A percentile compares a stretch with the other conserved stretches of the same genome.
phyloP scores from a whole-genome alignment of 129 eudicot species.

The Helianthus tuberosus region DNA sequence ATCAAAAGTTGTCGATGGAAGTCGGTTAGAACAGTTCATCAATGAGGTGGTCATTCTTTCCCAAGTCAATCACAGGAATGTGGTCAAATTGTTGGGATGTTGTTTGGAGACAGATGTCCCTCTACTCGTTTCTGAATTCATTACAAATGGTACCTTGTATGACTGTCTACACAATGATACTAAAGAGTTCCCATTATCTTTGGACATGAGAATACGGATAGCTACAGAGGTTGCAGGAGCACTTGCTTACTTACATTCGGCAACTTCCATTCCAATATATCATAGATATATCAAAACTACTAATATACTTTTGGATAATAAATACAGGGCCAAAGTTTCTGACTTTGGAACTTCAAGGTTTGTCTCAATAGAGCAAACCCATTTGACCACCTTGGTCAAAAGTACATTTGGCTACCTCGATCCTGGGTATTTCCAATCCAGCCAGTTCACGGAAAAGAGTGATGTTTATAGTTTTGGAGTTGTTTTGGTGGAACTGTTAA shows the following conservation, averaged over 20 bases:
- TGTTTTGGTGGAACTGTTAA: slow-evolving; percentile 27
- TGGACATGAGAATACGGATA: no score
- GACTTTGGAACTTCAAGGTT: slow-evolving; percentile 9
- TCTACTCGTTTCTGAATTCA: slow-evolving; percentile 32
- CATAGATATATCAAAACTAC: slow-evolving; percentile 34
- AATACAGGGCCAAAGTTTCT: slow-evolving; percentile 31
- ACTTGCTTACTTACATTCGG: slow-evolving; percentile 14
- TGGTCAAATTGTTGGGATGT: no score
- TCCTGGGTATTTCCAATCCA: slow-evolving; percentile 5
- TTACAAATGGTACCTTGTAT: slow-evolving; percentile 37
- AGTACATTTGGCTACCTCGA: slow-evolving; percentile 40
- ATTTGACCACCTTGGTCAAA: slow-evolving; percentile 25
- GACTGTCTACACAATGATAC: slow-evolving; percentile 20
- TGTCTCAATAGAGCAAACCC: background rate
- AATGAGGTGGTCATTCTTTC: slow-evolving; percentile 39
- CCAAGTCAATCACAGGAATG: slow-evolving; percentile 29
- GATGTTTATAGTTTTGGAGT: slow-evolving; percentile 10
- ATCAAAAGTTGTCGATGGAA: slow-evolving; percentile 27
- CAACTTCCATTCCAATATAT: slow-evolving; percentile 29
- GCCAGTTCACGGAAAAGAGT: no score
- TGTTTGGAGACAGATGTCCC: no score
- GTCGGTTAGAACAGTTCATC: slow-evolving; percentile 28
- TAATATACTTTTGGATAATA: slow-evolving; percentile 37
- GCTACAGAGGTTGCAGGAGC: no score
- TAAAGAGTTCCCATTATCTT: background rate